A percentile compares a stretch with the other conserved stretches of the same genome.
phyloP scores from a whole-genome alignment of 441 rosid genomes.

The Rhodomyrtus psidioides region DNA sequence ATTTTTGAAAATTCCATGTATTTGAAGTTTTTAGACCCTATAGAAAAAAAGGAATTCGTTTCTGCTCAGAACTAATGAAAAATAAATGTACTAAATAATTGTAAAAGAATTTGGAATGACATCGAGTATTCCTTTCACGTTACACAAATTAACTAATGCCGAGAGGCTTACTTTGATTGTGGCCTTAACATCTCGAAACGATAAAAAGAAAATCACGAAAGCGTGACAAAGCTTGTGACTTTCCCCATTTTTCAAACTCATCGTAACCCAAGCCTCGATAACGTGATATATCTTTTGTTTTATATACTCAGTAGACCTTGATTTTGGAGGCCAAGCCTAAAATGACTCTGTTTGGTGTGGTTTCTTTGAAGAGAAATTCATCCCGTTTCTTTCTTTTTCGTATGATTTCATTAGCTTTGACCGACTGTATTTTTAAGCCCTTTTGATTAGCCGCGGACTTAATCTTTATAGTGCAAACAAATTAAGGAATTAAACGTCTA shows the following conservation, averaged over 20 bases:
- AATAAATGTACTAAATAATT: background rate
- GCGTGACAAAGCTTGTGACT: background rate
- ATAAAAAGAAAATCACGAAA: background rate
- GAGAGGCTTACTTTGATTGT: background rate
- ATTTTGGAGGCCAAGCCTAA: background rate
- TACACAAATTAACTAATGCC: background rate
- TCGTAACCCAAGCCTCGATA: fast-evolving
- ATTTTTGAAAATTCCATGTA: too few species aligned
- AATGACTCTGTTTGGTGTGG: background rate
- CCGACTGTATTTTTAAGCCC: background rate
- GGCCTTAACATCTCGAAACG: background rate
- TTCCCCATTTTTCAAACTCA: background rate
- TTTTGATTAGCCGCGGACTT: background rate
- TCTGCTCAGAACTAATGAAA: background rate
- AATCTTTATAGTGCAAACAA: background rate
- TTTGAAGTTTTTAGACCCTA: too few species aligned
- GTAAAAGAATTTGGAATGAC: too few species aligned
- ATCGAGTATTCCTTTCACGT: too few species aligned
- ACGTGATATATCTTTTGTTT: fast-evolving
- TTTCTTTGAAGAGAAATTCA: background rate
- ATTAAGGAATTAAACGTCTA: background rate
- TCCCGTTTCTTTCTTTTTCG: background rate
- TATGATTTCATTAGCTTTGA: background rate
- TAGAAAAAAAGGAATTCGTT: background rate
- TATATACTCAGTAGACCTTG: background rate